Percentiles rank a stretch among this genome's conserved stretches.
Evolutionary conservation across 164 flowering plant genomes (phyloP).

Genomic region (Sextonia rubra): DNA sequence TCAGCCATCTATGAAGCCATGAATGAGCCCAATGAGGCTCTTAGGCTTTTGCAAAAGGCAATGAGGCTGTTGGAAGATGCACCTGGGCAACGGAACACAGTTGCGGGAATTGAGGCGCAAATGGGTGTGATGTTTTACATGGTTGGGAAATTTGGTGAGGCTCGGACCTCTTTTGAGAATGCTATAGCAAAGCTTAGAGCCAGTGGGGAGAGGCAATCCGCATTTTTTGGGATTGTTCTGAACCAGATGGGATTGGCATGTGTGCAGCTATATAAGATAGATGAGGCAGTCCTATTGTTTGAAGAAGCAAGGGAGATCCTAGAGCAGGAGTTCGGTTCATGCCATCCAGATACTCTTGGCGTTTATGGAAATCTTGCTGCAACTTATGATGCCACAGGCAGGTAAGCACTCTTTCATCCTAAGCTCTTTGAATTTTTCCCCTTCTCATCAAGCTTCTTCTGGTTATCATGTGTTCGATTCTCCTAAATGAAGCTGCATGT

Average conservation of each 20-base stretch:
- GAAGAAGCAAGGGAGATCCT: slow-evolving; percentile 85
- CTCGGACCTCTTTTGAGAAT: slow-evolving; percentile 71
- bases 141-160: slow-evolving; percentile 75
- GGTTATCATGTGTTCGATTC: neutral
- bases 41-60: slow-evolving; percentile 86
- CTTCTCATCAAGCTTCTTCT: neutral
- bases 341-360: slow-evolving; percentile 92
- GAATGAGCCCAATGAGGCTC: slow-evolving; percentile 89
- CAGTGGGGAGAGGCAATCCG: slow-evolving; percentile 88
- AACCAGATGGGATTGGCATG: slow-evolving; percentile 98
- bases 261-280: slow-evolving; percentile 86
- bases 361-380: slow-evolving; percentile 96
- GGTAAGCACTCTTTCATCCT: slow-evolving; percentile 36
- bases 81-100: slow-evolving; percentile 81
- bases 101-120: slow-evolving; percentile 94
- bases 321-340: slow-evolving; percentile 83
- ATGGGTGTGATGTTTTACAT: slow-evolving; percentile 92
- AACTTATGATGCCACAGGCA: slow-evolving; percentile 97
- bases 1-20: slow-evolving; percentile 87
- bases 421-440: neutral
- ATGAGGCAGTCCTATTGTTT: slow-evolving; percentile 91
- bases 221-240: slow-evolving; percentile 89
- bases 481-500: neutral
- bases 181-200: slow-evolving; percentile 81
- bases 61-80: slow-evolving; percentile 83